A percentile compares a stretch with the other conserved stretches of the same genome.
phyloP scores from a whole-genome alignment of 768 basidiomycete genomes.

The Rhodotorula graminis region DNA sequence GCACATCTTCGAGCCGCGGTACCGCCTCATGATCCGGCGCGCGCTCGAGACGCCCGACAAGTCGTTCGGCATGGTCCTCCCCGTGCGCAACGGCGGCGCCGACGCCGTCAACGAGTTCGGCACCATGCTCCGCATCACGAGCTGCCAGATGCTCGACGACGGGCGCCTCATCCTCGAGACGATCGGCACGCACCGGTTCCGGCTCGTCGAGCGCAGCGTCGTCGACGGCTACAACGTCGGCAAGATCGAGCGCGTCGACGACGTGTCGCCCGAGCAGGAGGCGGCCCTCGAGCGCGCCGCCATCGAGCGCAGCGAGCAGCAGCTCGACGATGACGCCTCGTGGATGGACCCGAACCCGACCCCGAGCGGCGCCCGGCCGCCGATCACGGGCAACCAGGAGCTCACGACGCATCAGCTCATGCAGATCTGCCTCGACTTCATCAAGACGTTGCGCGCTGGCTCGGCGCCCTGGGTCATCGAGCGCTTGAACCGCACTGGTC shows the following conservation, averaged over 20 bases:
- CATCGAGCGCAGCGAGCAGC: slow-evolving; percentile 15
- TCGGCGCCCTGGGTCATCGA: slow-evolving; percentile 92
- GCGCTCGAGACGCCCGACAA: slow-evolving; percentile 72
- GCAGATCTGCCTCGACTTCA: slow-evolving; percentile 59
- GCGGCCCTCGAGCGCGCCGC: slow-evolving; percentile 47
- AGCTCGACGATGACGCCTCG: neutral
- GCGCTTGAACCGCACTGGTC: slow-evolving; percentile 68
- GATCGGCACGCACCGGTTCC: slow-evolving; percentile 68
- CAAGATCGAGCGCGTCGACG: slow-evolving; percentile 47
- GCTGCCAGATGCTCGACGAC: slow-evolving; percentile 80
- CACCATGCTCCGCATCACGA: slow-evolving; percentile 84
- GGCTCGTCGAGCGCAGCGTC: slow-evolving; percentile 73
- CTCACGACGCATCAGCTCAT: slow-evolving; percentile 58
- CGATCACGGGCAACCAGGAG: slow-evolving; percentile 40
- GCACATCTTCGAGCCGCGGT: slow-evolving; percentile 89
- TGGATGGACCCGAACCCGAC: neutral
- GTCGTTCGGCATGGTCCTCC: slow-evolving; percentile 91
- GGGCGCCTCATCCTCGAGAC: slow-evolving; percentile 83
- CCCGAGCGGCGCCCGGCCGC: slow-evolving; percentile 8
- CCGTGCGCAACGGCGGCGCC: slow-evolving; percentile 50
- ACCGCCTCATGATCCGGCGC: slow-evolving; percentile 94
- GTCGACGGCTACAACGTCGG: slow-evolving; percentile 74
- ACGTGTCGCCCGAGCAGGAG: slow-evolving; percentile 51
- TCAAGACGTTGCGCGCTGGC: slow-evolving; percentile 60
- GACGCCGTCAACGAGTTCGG: slow-evolving; percentile 68